Conservation (phyloP, 225 moss, liverwort and hornwort genomes). For the Asterella californica region DNA sequence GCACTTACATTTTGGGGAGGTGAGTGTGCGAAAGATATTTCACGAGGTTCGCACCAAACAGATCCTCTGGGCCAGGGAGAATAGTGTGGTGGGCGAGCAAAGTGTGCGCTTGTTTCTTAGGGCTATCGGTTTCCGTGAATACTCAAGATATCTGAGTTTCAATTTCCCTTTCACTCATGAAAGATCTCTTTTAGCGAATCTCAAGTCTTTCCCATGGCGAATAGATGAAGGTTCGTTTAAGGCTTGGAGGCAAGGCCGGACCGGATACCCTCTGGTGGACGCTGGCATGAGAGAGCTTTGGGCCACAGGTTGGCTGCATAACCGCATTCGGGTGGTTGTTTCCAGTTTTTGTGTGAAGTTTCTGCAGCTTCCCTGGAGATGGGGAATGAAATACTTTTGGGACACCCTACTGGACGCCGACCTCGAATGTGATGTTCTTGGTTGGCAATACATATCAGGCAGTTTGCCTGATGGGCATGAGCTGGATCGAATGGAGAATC, state of each 20-base stretch:
- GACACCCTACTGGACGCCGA: slow-evolving; percentile 95
- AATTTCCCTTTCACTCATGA: slow-evolving; percentile 98
- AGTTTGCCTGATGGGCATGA: slow-evolving; percentile 98
- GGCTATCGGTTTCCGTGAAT: slow-evolving; percentile 94
- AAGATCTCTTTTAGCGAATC: slow-evolving; percentile 87
- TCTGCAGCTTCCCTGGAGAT: slow-evolving; percentile 96
- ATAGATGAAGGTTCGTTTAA: slow-evolving; percentile 81
- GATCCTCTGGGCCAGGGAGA: slow-evolving; percentile 80
- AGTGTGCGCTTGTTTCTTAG: slow-evolving; percentile 83
- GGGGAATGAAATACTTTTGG: slow-evolving; percentile 99
- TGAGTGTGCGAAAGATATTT: slow-evolving; percentile 92
- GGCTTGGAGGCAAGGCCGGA: slow-evolving; percentile 97
- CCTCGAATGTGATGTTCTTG: slow-evolving; percentile 94
- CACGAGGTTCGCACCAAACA: slow-evolving; percentile 80
- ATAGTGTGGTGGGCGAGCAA: slow-evolving; percentile 48
- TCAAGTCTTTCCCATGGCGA: slow-evolving; percentile 94
- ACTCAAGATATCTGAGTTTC: slow-evolving; percentile 96
- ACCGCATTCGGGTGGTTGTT: slow-evolving; percentile 85
- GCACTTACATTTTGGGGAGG: slow-evolving; percentile 92
- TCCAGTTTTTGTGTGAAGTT: slow-evolving; percentile 98
- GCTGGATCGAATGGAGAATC: slow-evolving; percentile 93
- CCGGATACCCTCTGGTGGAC: slow-evolving; percentile 95
- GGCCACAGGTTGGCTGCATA: slow-evolving; percentile 99
- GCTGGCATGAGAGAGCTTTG: slow-evolving; percentile 98
- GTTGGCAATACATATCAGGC: slow-evolving; percentile 99